Base-by-base conservation (phyloP, 208 protist species). In the Acanthamoeba royreba region DNA sequence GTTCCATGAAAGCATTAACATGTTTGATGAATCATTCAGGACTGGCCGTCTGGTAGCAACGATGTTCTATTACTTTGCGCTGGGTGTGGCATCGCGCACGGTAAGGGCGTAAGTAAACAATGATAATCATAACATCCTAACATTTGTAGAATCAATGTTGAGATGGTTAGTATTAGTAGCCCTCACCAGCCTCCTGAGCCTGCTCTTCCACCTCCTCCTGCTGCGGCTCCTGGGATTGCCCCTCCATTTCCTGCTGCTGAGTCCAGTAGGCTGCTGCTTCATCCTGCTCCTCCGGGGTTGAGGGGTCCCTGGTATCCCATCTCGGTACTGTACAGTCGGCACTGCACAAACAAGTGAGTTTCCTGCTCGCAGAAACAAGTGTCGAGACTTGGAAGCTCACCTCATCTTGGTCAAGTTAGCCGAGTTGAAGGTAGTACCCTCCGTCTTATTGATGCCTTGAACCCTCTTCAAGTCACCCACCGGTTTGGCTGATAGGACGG, bases 41-140 rank as follows among this genome's bases (percentile, higher is more conserved):
- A 97, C 97, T 7, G 95, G 95, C 8, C 90, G 96, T 28, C 66
- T 97, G 0, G 96, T 97, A 8, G 94, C 94, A 7, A 92, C 89
- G 4, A 97, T 98, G 96, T 96, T 98, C 63, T 97, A 97, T 63
- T 93, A 96, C 77, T 98, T 98, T 88, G 38, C 94, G 17, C 47
- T 97, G 46, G 97, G 97, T 33, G 91, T 96, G n/a, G 81, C 95
- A 19, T 81, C 45, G 8, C 96, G 97, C 28, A 35, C 28, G 8
- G 66, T 19, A 9, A 55, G 13, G 49, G 49, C 49, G 13, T 5
- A 0, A 22, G 17, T 38, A 77, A 77, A 38, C 58, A 5, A 8
- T 69, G 58, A 69, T 63, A 28, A 63, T 63, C 55, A 19, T 63
- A 28, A 19, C 55, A 17, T 4, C 31, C 15, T 4, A 19, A 63